phyloP scores from a whole-genome alignment of 768 basidiomycete genomes.

The Panaeolus papilionaceus region DNA sequence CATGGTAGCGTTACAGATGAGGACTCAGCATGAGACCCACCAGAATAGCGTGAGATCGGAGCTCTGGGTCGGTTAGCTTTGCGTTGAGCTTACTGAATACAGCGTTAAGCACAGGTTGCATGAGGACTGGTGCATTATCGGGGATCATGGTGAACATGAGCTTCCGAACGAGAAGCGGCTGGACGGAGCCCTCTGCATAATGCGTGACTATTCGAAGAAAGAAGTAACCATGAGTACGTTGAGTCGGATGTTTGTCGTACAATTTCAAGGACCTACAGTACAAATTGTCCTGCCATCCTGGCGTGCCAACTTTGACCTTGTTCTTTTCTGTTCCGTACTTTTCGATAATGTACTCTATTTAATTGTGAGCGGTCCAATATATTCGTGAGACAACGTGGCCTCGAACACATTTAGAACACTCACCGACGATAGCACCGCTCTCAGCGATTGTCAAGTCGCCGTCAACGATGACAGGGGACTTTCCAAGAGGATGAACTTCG shows the following conservation, averaged over 20 bases:
- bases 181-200: slow-evolving; percentile 47
- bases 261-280: slow-evolving; percentile 36
- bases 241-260: neutral
- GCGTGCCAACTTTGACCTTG: slow-evolving; percentile 22
- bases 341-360: slow-evolving; percentile 43
- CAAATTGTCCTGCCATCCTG: slow-evolving; percentile 37
- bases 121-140: slow-evolving; percentile 36
- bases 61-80: slow-evolving; percentile 31
- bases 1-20: neutral
- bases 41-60: slow-evolving; percentile 33
- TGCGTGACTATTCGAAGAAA: slow-evolving; percentile 36
- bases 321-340: slow-evolving; percentile 39
- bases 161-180: slow-evolving; percentile 44
- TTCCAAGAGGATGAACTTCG: slow-evolving; percentile 50
- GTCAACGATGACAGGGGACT: slow-evolving; percentile 53
- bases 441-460: slow-evolving; percentile 46
- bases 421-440: slow-evolving; percentile 51
- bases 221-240: neutral
- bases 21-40: slow-evolving; percentile 23
- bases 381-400: neutral
- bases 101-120: slow-evolving; percentile 38
- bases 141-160: slow-evolving; percentile 38
- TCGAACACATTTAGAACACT: neutral
- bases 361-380: neutral
- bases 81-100: slow-evolving; percentile 35